phyloP scores from a whole-genome alignment of 352 stramenopile genomes.

The Phytophthora boehmeriae region DNA sequence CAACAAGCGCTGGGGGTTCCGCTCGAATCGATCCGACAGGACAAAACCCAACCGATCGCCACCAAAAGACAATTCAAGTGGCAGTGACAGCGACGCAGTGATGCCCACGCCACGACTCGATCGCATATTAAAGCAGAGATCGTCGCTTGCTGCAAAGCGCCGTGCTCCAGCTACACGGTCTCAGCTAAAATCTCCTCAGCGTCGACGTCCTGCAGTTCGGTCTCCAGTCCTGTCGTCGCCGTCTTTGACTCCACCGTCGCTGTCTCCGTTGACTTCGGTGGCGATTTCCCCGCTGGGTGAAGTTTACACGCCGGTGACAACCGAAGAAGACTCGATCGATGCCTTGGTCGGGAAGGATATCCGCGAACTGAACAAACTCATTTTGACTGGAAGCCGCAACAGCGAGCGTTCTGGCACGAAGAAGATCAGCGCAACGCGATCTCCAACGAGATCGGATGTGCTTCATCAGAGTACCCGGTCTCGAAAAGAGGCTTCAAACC shows the following conservation, averaged over 20 bases:
- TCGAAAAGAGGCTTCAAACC: slow-evolving; percentile 7
- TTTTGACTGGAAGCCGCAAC: slow-evolving; percentile 29
- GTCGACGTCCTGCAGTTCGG: neutral
- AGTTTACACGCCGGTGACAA: slow-evolving; percentile 18
- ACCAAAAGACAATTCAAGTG: slow-evolving; percentile 10
- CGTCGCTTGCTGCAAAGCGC: slow-evolving; percentile 33
- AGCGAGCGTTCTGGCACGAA: neutral
- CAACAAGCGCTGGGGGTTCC: slow-evolving; percentile 9
- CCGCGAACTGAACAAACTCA: slow-evolving; percentile 41
- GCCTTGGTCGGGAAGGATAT: slow-evolving; percentile 57
- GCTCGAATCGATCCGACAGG: neutral
- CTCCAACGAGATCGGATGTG: slow-evolving; percentile 30
- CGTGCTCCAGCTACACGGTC: slow-evolving; percentile 9
- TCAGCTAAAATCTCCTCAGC: neutral
- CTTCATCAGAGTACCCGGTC: slow-evolving; percentile 47
- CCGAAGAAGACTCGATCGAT: slow-evolving; percentile 49
- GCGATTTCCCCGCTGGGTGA: slow-evolving; percentile 31
- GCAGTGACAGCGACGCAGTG: slow-evolving; percentile 21
- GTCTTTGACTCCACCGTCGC: slow-evolving; percentile 20
- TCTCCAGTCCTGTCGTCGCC: slow-evolving; percentile 20
- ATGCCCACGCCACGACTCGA: slow-evolving; percentile 59
- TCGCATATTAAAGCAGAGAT: slow-evolving; percentile 45
- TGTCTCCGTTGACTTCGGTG: slow-evolving; percentile 27
- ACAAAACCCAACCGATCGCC: neutral
- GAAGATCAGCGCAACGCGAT: slow-evolving; percentile 5